Evolutionary conservation across 352 stramenopile species (phyloP), one percentile per base, ranked within the genome.

Genomic region (Pythium grandisporangium): DNA sequence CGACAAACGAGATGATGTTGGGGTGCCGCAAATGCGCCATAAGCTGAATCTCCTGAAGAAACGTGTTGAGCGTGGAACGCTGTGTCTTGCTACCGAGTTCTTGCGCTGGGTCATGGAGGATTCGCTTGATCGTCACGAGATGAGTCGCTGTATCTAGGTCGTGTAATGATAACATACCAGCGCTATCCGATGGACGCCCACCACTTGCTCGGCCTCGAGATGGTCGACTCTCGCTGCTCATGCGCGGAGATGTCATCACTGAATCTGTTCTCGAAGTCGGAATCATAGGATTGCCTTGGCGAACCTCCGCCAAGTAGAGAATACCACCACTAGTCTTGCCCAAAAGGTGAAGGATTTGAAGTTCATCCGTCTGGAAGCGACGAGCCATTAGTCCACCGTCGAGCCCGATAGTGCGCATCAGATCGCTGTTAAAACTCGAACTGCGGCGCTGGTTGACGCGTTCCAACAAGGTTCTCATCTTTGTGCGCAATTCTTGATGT

Each of bases 401-500:
- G 5, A 60, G 29, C 0, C 55, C 50, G 8, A 60, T 45, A 10
- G 36, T 42, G 2, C n/a, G 38, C 5, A 60, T 26, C 17, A 60
- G 26, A 11, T 49, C 46, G 22, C 39, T 45, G n/a, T 49, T 50
- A 20, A 48, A 48, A 3, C 41, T 50, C 13, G 41, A 50, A 2
- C 34, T 50, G 13, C 40, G 48, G 8, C 48, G 13, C 20, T 30
- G 40, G 27, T 24, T 29, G 22, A 41, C 26, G n/a, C 41, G 33
- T 17, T 42, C 41, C 26, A 55, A 20, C 1, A 55, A 42, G 11
- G 25, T 49, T 16, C 45, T 39, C 13, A 59, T 47, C 13, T 63
- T 44, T 14, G 39, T 43, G 0, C 37, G 45, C 29, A 58, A 30
- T 33, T 63, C 48, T 39, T 58, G 49, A 41, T 63, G 54, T n/a